These are phyloP conservation scores for Orbilia quercus DNA, from an alignment of 2,329 filamentous ascomycete genomes.

Conservation along the genomic window DNA sequence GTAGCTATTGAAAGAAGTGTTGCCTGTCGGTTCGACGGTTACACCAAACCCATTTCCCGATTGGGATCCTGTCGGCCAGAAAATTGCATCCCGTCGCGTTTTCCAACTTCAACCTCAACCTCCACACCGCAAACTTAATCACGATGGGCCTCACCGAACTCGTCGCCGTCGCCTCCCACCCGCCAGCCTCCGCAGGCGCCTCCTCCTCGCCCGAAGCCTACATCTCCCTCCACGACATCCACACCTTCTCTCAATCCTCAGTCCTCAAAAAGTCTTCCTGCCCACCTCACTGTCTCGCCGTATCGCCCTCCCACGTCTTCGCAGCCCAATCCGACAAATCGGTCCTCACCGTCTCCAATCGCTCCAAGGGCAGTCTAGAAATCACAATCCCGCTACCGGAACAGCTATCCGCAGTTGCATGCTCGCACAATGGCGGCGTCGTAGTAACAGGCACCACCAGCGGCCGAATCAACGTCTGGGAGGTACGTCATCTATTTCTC, in stretches of 20 bases:
- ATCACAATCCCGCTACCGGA: slow-evolving; percentile 88
- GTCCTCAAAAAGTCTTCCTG: slow-evolving; percentile 92
- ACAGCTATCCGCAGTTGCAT: slow-evolving; percentile 79
- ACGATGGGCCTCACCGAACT: slow-evolving; percentile 51
- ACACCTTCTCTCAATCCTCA: slow-evolving; percentile 85
- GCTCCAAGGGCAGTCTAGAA: slow-evolving; percentile 85
- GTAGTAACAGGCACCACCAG: slow-evolving; percentile 78
- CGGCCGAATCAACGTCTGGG: slow-evolving; percentile 89
- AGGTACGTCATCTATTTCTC: slow-evolving; percentile 70
- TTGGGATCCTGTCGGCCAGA: neutral
- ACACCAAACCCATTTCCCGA: neutral
- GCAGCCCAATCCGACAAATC: slow-evolving; percentile 91
- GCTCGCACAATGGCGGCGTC: slow-evolving; percentile 75
- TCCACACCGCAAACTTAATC: neutral
- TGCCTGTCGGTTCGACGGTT: neutral
- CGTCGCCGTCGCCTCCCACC: slow-evolving; percentile 47
- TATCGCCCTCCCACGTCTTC: slow-evolving; percentile 85
- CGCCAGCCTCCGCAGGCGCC: slow-evolving; percentile 60
- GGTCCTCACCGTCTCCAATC: slow-evolving; percentile 90
- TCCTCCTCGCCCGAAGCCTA: slow-evolving; percentile 62
- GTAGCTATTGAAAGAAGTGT: neutral
- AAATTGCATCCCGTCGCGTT: slow-evolving; percentile 8
- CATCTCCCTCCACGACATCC: slow-evolving; percentile 76
- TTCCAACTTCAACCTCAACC: slow-evolving; percentile 16
- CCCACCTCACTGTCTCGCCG: slow-evolving; percentile 80